Percentiles rank a stretch among this genome's conserved stretches.
These are phyloP conservation scores for Nicotiana noctiflora DNA, from an alignment of 257 asterid species.

Conservation along the genomic window DNA sequence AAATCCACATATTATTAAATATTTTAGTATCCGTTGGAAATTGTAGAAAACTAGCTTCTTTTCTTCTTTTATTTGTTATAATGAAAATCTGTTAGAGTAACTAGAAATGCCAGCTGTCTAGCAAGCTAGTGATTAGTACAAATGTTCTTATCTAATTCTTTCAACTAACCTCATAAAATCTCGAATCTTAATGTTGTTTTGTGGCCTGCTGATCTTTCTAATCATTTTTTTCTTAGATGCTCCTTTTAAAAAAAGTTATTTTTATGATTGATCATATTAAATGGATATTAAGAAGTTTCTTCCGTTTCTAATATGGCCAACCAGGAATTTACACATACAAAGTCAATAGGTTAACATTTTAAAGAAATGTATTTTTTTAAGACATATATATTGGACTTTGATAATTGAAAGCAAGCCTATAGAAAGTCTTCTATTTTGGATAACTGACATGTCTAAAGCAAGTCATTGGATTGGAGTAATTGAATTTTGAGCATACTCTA, in stretches of 20 bases:
- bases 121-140: not conserved
- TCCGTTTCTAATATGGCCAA: not conserved
- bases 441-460: not conserved
- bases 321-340: not conserved
- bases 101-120: not conserved
- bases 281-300: not conserved
- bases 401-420: not conserved
- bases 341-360: not conserved
- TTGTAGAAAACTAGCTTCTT: not conserved
- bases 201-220: not conserved
- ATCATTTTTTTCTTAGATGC: not conserved
- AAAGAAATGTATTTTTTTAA: not conserved
- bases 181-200: not conserved
- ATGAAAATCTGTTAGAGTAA: not conserved
- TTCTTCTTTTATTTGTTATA: not conserved
- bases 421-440: not conserved
- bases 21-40: not conserved
- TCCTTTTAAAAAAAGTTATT: not conserved
- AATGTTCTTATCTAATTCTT: not conserved
- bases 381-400: not conserved
- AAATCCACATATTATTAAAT: not conserved
- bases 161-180: not conserved
- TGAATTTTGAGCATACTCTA: too few relatives aligned
- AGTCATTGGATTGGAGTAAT: constrained; percentile 15
- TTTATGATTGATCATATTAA: not conserved